Evolutionary conservation across 2,329 filamentous ascomycete genomes (phyloP), one percentile per base, ranked within the genome.

Genomic region (Xylaria sp.): DNA sequence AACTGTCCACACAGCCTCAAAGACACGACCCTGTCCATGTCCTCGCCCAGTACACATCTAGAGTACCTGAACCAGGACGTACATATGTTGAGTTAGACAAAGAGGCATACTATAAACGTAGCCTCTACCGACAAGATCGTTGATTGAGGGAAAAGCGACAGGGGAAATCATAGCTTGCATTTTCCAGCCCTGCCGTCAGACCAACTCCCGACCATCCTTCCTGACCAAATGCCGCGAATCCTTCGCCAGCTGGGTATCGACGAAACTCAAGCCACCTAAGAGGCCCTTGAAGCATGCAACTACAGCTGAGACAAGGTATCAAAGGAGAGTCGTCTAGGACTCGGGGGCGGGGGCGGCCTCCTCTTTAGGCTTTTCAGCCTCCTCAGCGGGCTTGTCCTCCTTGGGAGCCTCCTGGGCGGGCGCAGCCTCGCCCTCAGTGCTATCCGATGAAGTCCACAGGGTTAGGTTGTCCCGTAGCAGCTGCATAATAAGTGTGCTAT

Each of bases 401-500:
- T 88, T 85, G 73, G 82, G 75, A 57, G 80, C 82, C 67, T 85
- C 83, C 76, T 87, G 83, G 73, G 87, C 85, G 69, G 85, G 85
- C 72, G 90, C 84, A 73, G 81, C 85, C 83, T 95, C 93, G 69
- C 88, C 86, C 82, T 97, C 95, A 78, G 86, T 90, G 77, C 89
- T 93, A 81, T 97, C 94, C 69, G 94, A 97, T 76, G 94, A 98
- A 77, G 94, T 98, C 94, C 94, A 98, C 83, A 98, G 92, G 75
- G 94, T 98, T 72, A 98, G 88, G 89, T 98, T 98, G 87, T 98
- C 95, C 81, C 95, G 93, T 82, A 98, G 92, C 72, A 98, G 89
- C 88, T 98, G 95, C 95, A 98, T 98, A 88, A 98, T 98, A 78
- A 98, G 90, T 69, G 95, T 98, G 90, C 94, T 97, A 85, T 98